Evolutionary conservation across 2,329 filamentous ascomycete genomes (phyloP).

Genomic region (Ophiostoma sp.): DNA sequence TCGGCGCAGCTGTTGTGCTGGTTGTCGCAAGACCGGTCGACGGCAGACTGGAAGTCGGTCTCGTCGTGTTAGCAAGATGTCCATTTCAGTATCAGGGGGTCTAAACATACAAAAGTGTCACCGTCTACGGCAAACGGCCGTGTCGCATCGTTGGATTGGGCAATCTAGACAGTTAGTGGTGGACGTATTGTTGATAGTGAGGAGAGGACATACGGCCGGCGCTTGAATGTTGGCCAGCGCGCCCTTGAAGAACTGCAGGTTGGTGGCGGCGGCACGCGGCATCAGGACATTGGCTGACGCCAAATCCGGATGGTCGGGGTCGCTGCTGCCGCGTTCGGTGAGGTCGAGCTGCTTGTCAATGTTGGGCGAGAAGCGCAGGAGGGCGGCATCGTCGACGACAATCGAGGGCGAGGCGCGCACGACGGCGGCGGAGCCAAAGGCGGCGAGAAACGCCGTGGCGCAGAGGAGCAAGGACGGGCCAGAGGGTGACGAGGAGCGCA

Average conservation of each 20-base stretch:
- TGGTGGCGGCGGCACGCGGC: slow-evolving; percentile 29
- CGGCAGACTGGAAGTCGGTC: slow-evolving; percentile 46
- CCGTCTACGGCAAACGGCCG: slow-evolving; percentile 47
- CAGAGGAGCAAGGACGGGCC: slow-evolving; percentile 18
- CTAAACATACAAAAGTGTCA: slow-evolving; percentile 45
- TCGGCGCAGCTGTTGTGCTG: slow-evolving; percentile 52
- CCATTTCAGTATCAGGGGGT: background rate
- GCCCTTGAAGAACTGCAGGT: slow-evolving; percentile 47
- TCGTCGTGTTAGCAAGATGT: slow-evolving; percentile 28
- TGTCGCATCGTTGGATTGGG: slow-evolving; percentile 42
- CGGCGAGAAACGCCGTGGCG: slow-evolving; percentile 5
- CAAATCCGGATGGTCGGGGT: slow-evolving; percentile 29
- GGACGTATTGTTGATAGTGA: background rate
- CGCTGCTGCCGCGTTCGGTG: slow-evolving; percentile 24
- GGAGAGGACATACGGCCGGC: slow-evolving; percentile 35
- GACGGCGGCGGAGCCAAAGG: background rate
- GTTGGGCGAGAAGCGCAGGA: slow-evolving; percentile 18
- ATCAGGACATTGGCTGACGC: slow-evolving; percentile 10
- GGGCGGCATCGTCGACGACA: slow-evolving; percentile 3
- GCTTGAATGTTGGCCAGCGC: slow-evolving; percentile 43
- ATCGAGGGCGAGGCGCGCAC: slow-evolving; percentile 17
- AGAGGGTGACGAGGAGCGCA: slow-evolving; percentile 3
- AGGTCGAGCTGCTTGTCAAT: slow-evolving; percentile 7
- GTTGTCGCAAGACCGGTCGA: slow-evolving; percentile 49
- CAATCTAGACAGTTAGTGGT: slow-evolving; percentile 37